These are phyloP conservation scores for Stentor coeruleus DNA, from an alignment of 73 alveolate species.

Conservation along the genomic window DNA sequence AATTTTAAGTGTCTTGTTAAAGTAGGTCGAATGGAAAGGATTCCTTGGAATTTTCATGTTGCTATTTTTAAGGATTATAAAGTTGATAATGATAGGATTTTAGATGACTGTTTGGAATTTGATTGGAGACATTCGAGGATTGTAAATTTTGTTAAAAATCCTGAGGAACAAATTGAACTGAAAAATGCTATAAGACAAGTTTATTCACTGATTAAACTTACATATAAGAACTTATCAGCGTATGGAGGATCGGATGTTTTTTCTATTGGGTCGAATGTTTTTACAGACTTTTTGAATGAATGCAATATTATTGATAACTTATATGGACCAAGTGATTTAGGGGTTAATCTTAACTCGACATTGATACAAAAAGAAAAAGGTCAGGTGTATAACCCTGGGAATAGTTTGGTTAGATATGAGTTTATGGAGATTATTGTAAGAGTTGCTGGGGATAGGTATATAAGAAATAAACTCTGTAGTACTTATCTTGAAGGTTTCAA, in stretches of 20 bases:
- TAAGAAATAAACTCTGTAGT: constrained; percentile 35
- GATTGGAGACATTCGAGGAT: constrained; percentile 64
- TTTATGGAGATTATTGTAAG: constrained; percentile 61
- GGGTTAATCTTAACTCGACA: constrained; percentile 22
- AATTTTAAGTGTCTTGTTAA: neutral
- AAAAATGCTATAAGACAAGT: constrained; percentile 34
- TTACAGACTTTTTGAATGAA: constrained; percentile 35
- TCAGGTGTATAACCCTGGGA: constrained; percentile 42
- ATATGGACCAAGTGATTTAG: constrained; percentile 32
- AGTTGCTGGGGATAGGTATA: constrained; percentile 51
- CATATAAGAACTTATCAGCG: constrained; percentile 50
- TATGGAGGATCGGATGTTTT: constrained; percentile 44
- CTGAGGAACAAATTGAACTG: constrained; percentile 31
- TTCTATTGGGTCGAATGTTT: constrained; percentile 21
- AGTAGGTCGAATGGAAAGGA: constrained; percentile 32
- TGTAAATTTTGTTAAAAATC: constrained; percentile 34
- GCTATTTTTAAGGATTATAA: constrained; percentile 38
- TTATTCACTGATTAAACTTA: constrained; percentile 41
- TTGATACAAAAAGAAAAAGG: constrained; percentile 18
- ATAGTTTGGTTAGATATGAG: constrained; percentile 62
- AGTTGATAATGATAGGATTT: constrained; percentile 37
- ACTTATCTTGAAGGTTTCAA: constrained; percentile 50
- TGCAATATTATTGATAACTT: constrained; percentile 25
- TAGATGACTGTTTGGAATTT: constrained; percentile 66
- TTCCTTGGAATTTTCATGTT: constrained; percentile 34